Evolutionary conservation across 345 rosid species (phyloP).

Genomic region (Reutealis trisperma): DNA sequence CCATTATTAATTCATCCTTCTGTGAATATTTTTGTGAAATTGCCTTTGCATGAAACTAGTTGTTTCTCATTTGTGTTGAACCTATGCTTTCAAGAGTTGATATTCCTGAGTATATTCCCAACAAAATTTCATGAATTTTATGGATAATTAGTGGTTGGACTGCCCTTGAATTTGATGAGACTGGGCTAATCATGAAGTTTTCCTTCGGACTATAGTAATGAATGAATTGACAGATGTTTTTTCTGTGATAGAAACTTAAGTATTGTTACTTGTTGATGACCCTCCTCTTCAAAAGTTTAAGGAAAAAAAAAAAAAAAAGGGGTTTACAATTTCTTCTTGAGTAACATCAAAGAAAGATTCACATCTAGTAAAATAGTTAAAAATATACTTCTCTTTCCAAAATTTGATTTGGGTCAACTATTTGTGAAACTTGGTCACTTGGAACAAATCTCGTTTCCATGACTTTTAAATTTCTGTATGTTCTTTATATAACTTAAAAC

Average conservation of each 20-base stretch:
- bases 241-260: neutral
- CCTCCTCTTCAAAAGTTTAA: too few species aligned
- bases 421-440: neutral
- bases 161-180: conserved; percentile 1
- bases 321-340: neutral
- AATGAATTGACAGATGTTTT: neutral
- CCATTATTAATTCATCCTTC: neutral
- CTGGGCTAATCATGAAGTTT: neutral
- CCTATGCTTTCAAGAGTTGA: neutral
- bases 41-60: neutral
- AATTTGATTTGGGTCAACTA: neutral
- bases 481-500: neutral
- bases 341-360: neutral
- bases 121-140: neutral
- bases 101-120: neutral
- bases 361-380: neutral
- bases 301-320: neutral
- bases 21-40: neutral
- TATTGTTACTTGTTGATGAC: neutral
- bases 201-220: neutral
- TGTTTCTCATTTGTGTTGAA: neutral
- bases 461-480: neutral
- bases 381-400: neutral
- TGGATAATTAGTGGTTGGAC: neutral
- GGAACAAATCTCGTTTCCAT: neutral